Evolutionary conservation across 1,284 basidiomycete species (phyloP), one percentile per base, ranked within the genome.

Genomic region (Fomitopsis pinicola): DNA sequence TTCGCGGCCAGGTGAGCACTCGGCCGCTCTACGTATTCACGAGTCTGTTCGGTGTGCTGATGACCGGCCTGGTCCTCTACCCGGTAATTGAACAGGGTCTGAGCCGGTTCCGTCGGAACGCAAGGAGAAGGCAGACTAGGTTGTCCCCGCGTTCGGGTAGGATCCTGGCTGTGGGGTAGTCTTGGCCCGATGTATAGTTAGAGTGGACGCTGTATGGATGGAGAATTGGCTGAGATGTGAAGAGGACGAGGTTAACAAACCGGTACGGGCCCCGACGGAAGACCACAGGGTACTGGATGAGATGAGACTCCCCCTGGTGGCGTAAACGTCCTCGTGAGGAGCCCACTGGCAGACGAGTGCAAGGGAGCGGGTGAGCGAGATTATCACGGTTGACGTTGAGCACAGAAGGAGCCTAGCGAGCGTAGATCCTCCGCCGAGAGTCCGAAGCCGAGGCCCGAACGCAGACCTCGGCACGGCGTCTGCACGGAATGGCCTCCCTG

Each of bases 1-100:
- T 48, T 52, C 35, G n/a, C 4, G 35, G 30, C 10, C 66, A 58
- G 66, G 66, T 67, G 58, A 61, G 67, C 28, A 12, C n/a, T 62
- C 50, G 42, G 56, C 54, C 48, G 48, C 14, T 50, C 48, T 50
- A 7, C 58, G 63, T 66, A 30, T 40, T 15, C 15, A 22, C 28
- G 66, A 44, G 14, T 38, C n/a, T 22, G 40, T n/a, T 28, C 40
- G 36, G 10, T 42, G n/a, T 26, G 59, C 55, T 60, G 22, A 60
- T 52, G 59, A 12, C 19, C 54, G 44, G 17, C 17, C 28, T 33
- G 48, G 9, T 26, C 9, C 28, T 22, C 12, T 36, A 22, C 33
- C 44, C 42, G 53, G 60, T 33, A 28, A 57, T 36, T n/a, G 55
- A 58, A 42, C 63, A 63, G 61, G 58, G 53, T n/a, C 63, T 36